These are phyloP conservation scores for Chaetoscypha palmicola DNA, from an alignment of 2,329 filamentous ascomycete genomes.

Conservation along the genomic window DNA sequence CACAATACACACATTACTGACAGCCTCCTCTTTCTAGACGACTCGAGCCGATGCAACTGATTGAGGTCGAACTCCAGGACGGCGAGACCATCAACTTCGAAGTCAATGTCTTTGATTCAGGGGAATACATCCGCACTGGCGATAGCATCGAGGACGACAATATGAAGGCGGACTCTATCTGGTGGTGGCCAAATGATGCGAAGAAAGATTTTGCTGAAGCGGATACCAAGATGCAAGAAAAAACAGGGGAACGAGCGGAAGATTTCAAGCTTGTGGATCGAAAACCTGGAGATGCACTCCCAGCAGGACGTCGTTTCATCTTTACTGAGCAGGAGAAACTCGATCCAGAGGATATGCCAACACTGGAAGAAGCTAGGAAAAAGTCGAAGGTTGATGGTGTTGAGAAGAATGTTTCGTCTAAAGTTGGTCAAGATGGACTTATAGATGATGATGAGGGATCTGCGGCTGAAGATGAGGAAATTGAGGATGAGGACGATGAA, in stretches of 20 bases:
- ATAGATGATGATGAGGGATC: too few relatives aligned
- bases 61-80: not conserved
- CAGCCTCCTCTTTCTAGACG: not conserved
- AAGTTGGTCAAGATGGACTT: too few relatives aligned
- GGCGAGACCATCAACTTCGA: conserved; percentile 1
- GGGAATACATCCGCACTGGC: not conserved
- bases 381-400: not conserved
- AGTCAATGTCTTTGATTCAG: not conserved
- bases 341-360: not conserved
- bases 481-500: not conserved
- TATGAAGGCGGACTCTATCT: not conserved
- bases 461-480: too few relatives aligned
- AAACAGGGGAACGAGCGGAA: too few relatives aligned
- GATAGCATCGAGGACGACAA: not conserved
- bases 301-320: not conserved
- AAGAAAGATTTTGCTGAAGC: not conserved
- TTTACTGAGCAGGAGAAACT: not conserved
- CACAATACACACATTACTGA: not conserved
- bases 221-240: not conserved
- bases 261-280: not conserved
- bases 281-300: not conserved
- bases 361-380: not conserved
- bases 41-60: not conserved
- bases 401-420: not conserved
- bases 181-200: not conserved